A percentile compares a stretch with the other conserved stretches of the same genome.
Evolutionary conservation across 2,329 filamentous ascomycete species (phyloP).

Genomic region (Calonectria pteridis): DNA sequence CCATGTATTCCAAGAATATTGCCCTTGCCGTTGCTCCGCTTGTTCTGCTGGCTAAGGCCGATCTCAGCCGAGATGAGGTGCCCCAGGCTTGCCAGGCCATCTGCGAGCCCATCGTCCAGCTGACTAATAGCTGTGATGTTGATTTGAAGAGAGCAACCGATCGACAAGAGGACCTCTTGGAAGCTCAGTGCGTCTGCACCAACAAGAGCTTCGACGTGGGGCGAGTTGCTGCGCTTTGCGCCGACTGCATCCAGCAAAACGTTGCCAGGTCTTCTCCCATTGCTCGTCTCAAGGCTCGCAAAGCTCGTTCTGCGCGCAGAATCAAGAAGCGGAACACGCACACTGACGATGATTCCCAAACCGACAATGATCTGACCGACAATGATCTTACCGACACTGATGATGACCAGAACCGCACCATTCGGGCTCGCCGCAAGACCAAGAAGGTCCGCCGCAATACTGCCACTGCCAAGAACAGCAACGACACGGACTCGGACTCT

Average conservation of each 20-base stretch:
- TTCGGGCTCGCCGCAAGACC: not conserved
- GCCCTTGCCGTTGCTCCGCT: not conserved
- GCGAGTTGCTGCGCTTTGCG: not conserved
- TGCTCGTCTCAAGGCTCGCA: not conserved
- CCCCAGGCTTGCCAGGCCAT: not conserved
- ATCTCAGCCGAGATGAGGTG: not conserved
- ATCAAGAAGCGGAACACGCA: not conserved
- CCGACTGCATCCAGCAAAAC: conserved; percentile 1
- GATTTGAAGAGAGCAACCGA: not conserved
- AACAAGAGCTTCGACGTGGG: conserved; percentile 2
- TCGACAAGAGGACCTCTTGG: not conserved
- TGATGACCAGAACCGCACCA: not conserved
- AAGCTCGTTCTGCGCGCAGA: not conserved
- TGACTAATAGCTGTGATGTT: not conserved
- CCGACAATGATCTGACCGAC: not conserved
- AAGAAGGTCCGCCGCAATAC: not conserved
- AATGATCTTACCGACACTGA: not conserved
- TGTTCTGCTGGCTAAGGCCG: not conserved
- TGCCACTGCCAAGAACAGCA: not conserved
- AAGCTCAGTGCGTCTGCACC: not conserved
- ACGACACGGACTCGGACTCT: not conserved
- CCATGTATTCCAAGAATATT: not conserved
- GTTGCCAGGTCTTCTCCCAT: not conserved
- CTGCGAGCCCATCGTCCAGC: not conserved
- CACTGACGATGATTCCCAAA: not conserved